These are phyloP conservation scores for Aspergillus aculeatinus DNA, from an alignment of 2,329 filamentous ascomycete species.

Conservation along the genomic window DNA sequence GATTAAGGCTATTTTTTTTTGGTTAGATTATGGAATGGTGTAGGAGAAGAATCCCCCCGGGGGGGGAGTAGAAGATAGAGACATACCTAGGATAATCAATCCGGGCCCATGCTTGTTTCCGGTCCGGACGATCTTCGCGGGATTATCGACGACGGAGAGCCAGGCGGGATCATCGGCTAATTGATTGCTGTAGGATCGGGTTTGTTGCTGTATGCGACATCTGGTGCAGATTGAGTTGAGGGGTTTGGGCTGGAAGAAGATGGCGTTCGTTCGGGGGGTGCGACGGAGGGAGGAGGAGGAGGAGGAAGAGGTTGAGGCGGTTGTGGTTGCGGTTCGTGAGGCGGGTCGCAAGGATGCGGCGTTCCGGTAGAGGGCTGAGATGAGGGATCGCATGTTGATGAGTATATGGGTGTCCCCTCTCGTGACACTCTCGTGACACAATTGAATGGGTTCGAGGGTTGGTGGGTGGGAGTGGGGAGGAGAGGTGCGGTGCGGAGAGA, in stretches of 20 bases:
- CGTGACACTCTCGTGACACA: too few species aligned
- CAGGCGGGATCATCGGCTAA: conserved; percentile 73
- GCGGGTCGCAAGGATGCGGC: conserved; percentile 6
- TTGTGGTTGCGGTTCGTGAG: too few species aligned
- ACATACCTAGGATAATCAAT: conserved; percentile 70
- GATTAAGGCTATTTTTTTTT: conserved; percentile 64
- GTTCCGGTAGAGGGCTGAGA: conserved; percentile 28
- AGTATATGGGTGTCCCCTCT: not conserved
- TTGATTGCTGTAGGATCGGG: conserved; percentile 35
- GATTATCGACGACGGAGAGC: conserved; percentile 82
- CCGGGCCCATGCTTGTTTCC: conserved; percentile 76
- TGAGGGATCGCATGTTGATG: conserved; percentile 29
- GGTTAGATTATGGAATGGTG: not conserved
- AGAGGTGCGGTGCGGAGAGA: not conserved
- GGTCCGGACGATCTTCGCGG: conserved; percentile 73
- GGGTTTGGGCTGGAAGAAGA: conserved; percentile 12
- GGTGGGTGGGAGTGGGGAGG: not conserved
- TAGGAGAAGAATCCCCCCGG: too few species aligned
- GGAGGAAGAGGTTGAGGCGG: conserved; percentile 15
- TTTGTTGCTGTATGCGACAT: conserved; percentile 41
- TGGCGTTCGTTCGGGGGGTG: conserved; percentile 10
- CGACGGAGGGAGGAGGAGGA: conserved; percentile 22
- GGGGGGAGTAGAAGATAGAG: not conserved
- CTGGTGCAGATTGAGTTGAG: conserved; percentile 35
- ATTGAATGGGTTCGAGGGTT: not conserved